phyloP scores from a whole-genome alignment of 768 basidiomycete species.

The Lactifluus pinguis region DNA sequence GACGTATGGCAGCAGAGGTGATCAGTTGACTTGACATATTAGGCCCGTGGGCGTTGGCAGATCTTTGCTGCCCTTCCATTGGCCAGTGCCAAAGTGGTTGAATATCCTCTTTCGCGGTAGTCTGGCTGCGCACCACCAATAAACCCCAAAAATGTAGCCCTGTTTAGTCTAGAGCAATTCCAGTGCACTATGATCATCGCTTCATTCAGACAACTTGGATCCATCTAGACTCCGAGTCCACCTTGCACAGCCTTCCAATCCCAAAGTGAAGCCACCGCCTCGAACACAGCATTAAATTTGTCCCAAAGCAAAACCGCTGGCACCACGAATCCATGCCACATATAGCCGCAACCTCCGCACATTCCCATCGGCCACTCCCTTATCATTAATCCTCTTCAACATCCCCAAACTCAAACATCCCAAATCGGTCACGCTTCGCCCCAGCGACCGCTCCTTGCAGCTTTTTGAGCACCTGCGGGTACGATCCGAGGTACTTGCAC shows the following conservation, averaged over 20 bases:
- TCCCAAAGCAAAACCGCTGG: background rate
- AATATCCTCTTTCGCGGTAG: no score
- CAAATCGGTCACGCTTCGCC: slow-evolving; percentile 67
- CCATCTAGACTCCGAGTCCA: no score
- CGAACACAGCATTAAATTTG: no score
- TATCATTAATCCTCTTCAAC: slow-evolving; percentile 76
- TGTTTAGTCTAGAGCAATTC: background rate
- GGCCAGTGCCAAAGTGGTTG: no score
- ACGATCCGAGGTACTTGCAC: slow-evolving; percentile 61
- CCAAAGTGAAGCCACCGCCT: no score
- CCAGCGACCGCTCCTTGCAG: slow-evolving; percentile 49
- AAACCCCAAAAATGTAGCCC: no score
- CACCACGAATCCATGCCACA: background rate
- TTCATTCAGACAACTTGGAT: background rate
- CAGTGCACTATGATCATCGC: background rate
- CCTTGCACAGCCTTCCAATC: no score
- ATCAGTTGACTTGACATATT: background rate
- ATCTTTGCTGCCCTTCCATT: no score
- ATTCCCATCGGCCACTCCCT: background rate
- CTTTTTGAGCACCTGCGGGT: slow-evolving; percentile 58
- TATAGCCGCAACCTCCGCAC: background rate
- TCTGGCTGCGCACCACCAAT: no score
- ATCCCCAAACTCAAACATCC: slow-evolving; percentile 91
- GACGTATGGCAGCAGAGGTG: background rate
- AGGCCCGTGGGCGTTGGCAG: background rate